Evolutionary conservation across 2,329 filamentous ascomycete genomes (phyloP).

Genomic region (Alternaria panax): DNA sequence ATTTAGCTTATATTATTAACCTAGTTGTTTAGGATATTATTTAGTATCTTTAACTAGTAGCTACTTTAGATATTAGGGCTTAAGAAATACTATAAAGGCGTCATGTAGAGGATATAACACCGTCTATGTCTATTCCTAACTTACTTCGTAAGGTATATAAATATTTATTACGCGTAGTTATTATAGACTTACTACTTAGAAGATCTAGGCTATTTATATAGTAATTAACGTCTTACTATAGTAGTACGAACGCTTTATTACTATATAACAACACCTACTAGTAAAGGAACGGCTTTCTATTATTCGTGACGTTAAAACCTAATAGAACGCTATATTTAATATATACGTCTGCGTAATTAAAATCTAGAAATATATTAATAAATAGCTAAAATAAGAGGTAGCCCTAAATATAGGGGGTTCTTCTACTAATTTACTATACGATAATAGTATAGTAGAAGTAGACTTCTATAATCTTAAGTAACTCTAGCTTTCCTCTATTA

Average conservation of each 20-base stretch:
- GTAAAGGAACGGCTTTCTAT: no score
- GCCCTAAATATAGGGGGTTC: not conserved
- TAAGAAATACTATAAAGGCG: not conserved
- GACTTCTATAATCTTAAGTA: not conserved
- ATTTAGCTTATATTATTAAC: conserved; percentile 11
- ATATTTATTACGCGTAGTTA: not conserved
- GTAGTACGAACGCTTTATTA: not conserved
- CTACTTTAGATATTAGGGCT: not conserved
- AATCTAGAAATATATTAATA: conserved; percentile 16
- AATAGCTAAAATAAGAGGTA: conserved; percentile 17
- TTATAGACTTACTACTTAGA: not conserved
- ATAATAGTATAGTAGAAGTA: not conserved
- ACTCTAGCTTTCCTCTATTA: not conserved
- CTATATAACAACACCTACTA: not conserved
- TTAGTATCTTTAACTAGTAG: conserved; percentile 2
- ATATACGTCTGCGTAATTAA: conserved; percentile 11
- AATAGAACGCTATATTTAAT: conserved; percentile 17
- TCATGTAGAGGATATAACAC: not conserved
- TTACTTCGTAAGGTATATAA: not conserved
- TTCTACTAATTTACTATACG: not conserved
- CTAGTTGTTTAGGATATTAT: conserved; percentile 6
- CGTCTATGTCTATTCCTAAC: not conserved
- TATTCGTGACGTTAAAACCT: conserved; percentile 8
- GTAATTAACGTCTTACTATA: not conserved
- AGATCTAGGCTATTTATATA: not conserved